Percentiles rank a stretch among this genome's conserved stretches.
Conservation (phyloP, 208 protist genomes). For the Tritrichomonas musculus region DNA sequence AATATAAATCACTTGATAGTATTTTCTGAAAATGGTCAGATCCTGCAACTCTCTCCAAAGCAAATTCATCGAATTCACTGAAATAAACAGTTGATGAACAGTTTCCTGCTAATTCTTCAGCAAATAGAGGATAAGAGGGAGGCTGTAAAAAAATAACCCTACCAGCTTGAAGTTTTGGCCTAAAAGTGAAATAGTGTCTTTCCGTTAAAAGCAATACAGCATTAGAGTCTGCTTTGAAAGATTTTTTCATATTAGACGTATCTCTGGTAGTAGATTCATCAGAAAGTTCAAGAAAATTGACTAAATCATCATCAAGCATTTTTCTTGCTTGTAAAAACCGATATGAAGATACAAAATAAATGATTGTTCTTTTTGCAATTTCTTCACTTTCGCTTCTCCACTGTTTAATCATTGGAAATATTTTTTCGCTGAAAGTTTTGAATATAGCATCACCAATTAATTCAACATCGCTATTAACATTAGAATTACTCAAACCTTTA, state of each 20-base stretch:
- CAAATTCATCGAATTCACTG: not conserved
- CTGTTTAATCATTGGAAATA: not conserved
- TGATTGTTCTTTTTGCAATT: not conserved
- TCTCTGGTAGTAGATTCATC: slow-evolving; percentile 10
- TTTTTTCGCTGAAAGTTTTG: not conserved
- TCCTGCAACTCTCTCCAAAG: not conserved
- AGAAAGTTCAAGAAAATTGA: not conserved
- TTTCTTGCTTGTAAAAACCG: not conserved
- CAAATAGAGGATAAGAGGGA: not conserved
- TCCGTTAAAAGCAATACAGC: not conserved
- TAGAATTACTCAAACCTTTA: not conserved
- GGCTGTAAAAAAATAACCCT: not conserved
- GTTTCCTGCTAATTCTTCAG: not conserved
- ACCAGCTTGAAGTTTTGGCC: not conserved
- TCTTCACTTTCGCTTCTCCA: not conserved
- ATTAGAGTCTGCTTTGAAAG: not conserved
- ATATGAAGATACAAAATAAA: not conserved
- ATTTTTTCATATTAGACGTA: not conserved
- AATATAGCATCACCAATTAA: not conserved
- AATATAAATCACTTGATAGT: too few species aligned
- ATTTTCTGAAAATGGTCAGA: too few species aligned
- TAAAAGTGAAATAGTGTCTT: slow-evolving; percentile 1
- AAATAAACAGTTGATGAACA: not conserved
- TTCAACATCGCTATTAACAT: not conserved
- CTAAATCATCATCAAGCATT: not conserved